Percentiles rank a stretch among this genome's conserved stretches.
phyloP scores from a whole-genome alignment of 371 early-diverging fungal species.

The Lichtheimia corymbifera region DNA sequence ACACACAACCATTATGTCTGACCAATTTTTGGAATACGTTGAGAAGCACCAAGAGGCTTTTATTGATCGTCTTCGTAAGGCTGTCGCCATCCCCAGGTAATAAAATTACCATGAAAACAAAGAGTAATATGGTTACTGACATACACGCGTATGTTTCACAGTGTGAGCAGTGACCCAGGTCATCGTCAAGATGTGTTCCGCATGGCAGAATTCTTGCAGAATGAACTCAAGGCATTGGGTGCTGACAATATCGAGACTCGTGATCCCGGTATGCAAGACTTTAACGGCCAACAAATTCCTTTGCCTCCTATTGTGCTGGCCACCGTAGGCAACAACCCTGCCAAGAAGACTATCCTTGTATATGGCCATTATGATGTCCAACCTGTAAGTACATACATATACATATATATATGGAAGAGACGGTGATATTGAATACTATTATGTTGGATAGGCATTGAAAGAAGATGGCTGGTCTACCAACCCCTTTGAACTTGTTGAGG shows the following conservation, averaged over 20 bases:
- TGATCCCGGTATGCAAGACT: constrained; percentile 82
- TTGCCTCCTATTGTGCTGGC: constrained; percentile 94
- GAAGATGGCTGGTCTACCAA: constrained; percentile 96
- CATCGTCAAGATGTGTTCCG: constrained; percentile 85
- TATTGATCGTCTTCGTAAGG: constrained; percentile 85
- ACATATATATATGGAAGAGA: too few species aligned
- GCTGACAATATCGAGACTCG: constrained; percentile 62
- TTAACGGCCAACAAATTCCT: constrained; percentile 77
- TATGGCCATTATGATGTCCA: constrained; percentile 97
- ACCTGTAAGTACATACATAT: constrained; percentile 54
- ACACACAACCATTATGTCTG: constrained; percentile 4
- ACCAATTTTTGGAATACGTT: constrained; percentile 66
- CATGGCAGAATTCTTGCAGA: constrained; percentile 89
- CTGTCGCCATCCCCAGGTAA: constrained; percentile 90
- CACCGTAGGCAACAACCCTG: constrained; percentile 84
- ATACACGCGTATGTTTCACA: constrained; percentile 22
- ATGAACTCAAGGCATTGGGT: constrained; percentile 77
- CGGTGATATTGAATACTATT: too few species aligned
- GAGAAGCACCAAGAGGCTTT: constrained; percentile 80
- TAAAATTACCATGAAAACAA: constrained; percentile 24
- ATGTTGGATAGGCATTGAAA: constrained; percentile 64
- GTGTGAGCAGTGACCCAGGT: constrained; percentile 79
- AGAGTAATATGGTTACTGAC: background rate
- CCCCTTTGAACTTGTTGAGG: constrained; percentile 88
- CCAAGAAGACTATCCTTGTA: constrained; percentile 93